Evolutionary conservation across 108 stramenopile genomes (phyloP).

Genomic region (Schizochytrium sp.): DNA sequence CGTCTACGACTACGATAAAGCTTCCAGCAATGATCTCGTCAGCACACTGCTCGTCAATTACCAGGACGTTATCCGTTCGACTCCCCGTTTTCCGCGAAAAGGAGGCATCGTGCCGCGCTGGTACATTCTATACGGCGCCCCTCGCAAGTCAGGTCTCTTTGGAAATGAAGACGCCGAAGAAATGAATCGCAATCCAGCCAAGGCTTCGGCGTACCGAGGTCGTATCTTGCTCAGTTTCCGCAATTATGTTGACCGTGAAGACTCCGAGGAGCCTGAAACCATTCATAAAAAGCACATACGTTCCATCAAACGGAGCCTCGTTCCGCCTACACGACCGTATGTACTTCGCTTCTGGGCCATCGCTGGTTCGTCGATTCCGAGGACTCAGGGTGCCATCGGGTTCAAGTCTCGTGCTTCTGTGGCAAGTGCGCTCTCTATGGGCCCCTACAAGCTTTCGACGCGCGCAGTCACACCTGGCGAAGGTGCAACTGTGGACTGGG

Average conservation of each 20-base stretch:
- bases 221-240: not conserved
- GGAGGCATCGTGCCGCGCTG: constrained; percentile 20
- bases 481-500: not conserved
- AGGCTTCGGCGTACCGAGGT: constrained; percentile 33
- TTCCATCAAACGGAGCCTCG: not conserved
- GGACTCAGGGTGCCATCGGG: not conserved
- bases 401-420: not conserved
- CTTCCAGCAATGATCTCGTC: not conserved
- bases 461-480: not conserved
- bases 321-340: constrained; percentile 16
- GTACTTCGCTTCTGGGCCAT: constrained; percentile 27
- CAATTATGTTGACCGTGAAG: not conserved
- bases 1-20: constrained; percentile 38
- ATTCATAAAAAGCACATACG: not conserved
- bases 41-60: constrained; percentile 15
- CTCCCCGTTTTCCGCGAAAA: not conserved
- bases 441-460: not conserved
- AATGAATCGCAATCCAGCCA: constrained; percentile 1
- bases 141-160: not conserved
- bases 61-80: not conserved
- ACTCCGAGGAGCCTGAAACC: constrained; percentile 1
- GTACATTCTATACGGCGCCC: constrained; percentile 32
- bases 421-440: not conserved
- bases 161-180: not conserved
- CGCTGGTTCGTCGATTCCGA: constrained; percentile 31